Base-by-base conservation (phyloP, 192 early-diverging fungal species). In the Backusella luteola region DNA sequence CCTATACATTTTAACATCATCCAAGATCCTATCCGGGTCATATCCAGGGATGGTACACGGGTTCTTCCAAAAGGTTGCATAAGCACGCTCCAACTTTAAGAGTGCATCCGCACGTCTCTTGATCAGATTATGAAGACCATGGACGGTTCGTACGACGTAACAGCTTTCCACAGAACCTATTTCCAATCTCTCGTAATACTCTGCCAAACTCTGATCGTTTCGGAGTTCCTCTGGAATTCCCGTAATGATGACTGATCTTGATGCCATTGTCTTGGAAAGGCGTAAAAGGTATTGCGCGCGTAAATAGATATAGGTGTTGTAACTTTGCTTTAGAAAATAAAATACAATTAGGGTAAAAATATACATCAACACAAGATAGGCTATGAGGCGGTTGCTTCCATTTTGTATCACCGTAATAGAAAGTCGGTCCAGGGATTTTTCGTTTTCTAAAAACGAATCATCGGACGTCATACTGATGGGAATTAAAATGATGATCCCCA, bases 11-110 rank as follows among this genome's bases (percentile, higher is more conserved):
- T 87, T 75, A 67, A 80, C 81, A 39, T 84, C 84, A 11, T 84
- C 70, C 39, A 81, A 29, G 7, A 84, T 77, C 44, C 67, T 34
- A 4, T 85, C 85, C 0, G 89, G 89, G 35, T 94, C 85, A 70
- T 94, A 92, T 35, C 85, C 87, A 15, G 84, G 85, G 36, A 89
- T 84, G 29, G 53, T 74, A 42, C 90, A 92, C 0, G 93, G 93
- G 75, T 94, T 94, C 7, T 90, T 90, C 76, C 89, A 88, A 34
- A 89, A 86, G 52, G 78, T 49, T 17, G 75, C 80, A 70, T 89
- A 91, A 9, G 80, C 85, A 14, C 75, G 72, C 76, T 94, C 93
- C 53, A 93, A 78, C 0, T 79, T 71, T 9, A 81, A 71, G 34
- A 94, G 76, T 19, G 71, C 85, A 32, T 78, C 34, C 23, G 87